A percentile compares a stretch with the other conserved stretches of the same genome.
Evolutionary conservation across 345 rosid species (phyloP).

Genomic region (Trapa bicornis): DNA sequence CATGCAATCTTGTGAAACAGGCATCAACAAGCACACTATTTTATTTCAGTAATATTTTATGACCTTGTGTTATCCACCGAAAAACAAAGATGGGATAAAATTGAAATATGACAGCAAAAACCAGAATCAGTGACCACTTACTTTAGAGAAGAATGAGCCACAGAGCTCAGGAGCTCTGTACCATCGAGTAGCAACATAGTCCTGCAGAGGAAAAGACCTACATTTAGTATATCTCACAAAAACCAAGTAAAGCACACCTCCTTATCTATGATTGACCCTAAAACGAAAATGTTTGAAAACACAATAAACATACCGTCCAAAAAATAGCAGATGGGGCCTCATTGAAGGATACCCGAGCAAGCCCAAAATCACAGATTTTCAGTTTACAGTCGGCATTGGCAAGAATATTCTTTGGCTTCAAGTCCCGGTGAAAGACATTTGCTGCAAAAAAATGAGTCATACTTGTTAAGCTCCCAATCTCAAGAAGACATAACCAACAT

Average conservation of each 20-base stretch:
- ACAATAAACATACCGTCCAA: conserved; percentile 71
- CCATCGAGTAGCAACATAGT: conserved; percentile 99
- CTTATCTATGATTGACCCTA: background rate
- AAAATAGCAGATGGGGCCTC: conserved; percentile 96
- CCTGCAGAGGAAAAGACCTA: conserved; percentile 31
- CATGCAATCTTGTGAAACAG: background rate
- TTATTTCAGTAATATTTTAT: background rate
- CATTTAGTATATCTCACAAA: background rate
- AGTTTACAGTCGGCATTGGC: conserved; percentile 97
- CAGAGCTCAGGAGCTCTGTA: conserved; percentile 99
- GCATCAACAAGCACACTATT: background rate
- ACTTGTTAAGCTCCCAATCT: conserved; percentile 5
- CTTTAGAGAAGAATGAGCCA: conserved; percentile 96
- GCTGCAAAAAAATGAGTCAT: conserved; percentile 35
- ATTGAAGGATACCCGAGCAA: conserved; percentile 91
- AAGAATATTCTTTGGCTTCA: conserved; percentile 95
- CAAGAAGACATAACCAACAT: conserved; percentile 6
- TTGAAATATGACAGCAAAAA: background rate
- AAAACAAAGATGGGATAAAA: background rate
- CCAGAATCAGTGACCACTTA: conserved; percentile 21
- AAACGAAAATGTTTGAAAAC: background rate
- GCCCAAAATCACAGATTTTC: conserved; percentile 98
- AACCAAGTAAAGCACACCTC: conserved; percentile 5
- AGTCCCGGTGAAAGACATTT: conserved; percentile 91
- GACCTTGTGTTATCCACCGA: too few species aligned